These are phyloP conservation scores for Globisporangium nodosum DNA, from an alignment of 352 stramenopile species.

Conservation along the genomic window DNA sequence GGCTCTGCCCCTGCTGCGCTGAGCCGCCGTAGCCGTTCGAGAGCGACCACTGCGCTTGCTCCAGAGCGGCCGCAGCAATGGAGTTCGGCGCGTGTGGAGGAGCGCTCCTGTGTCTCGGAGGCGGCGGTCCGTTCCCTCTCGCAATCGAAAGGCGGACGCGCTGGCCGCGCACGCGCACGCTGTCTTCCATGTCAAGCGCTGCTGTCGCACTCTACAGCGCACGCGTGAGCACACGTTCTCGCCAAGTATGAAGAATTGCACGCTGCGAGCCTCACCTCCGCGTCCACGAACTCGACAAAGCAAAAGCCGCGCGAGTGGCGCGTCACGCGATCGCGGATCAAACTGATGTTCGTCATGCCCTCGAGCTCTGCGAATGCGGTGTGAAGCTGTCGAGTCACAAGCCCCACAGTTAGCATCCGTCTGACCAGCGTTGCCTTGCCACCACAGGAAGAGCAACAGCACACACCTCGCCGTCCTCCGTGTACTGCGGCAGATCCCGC, in stretches of 20 bases:
- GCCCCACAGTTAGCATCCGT: not conserved
- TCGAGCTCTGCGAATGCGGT: constrained; percentile 60
- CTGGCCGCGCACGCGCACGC: constrained; percentile 30
- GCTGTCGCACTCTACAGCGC: constrained; percentile 15
- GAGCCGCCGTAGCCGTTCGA: constrained; percentile 38
- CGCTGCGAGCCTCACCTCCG: constrained; percentile 33
- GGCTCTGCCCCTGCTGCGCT: not conserved
- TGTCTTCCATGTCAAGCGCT: constrained; percentile 25
- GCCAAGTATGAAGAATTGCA: not conserved
- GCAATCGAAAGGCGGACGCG: constrained; percentile 57
- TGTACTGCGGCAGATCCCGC: constrained; percentile 61
- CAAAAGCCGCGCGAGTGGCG: constrained; percentile 66
- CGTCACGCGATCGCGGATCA: constrained; percentile 68
- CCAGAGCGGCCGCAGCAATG: constrained; percentile 54
- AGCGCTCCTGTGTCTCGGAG: constrained; percentile 1
- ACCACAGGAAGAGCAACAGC: not conserved
- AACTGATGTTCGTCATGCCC: constrained; percentile 59
- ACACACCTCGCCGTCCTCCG: constrained; percentile 71
- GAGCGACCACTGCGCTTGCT: constrained; percentile 81
- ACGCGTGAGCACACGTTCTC: not conserved
- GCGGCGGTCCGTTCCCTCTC: constrained; percentile 22
- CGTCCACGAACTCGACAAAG: constrained; percentile 71
- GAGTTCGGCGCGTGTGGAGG: constrained; percentile 24
- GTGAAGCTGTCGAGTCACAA: constrained; percentile 42
- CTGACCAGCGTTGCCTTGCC: not conserved